Evolutionary conservation across 2,329 filamentous ascomycete species (phyloP), one percentile per base, ranked within the genome.

Genomic region (Ophiobolus disseminans): DNA sequence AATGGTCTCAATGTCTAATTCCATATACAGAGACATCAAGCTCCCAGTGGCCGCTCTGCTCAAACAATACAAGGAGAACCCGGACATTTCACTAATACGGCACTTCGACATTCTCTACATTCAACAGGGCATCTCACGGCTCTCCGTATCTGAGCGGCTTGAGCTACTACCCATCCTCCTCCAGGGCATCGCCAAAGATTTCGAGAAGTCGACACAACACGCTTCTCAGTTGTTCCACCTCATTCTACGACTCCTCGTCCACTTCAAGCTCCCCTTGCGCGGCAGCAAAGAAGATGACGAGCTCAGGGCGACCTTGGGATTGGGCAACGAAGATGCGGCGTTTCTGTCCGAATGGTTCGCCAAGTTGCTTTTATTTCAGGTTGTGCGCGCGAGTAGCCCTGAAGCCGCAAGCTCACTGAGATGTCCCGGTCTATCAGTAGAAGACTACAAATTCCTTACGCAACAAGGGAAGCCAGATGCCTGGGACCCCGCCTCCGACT

Each of bases 31-130:
- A 52, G 79, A 80, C 7, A 85, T 97, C 56, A 81, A 92, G 44
- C 78, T 99, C 5, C 94, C 94, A 0, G 91, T 97, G 10, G 82
- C 85, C n/a, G 85, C 86, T 13, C 80, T 99, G 14, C 74, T 97
- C 45, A 87, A 91, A 60, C 94, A 97, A 71, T 97, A 96, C 80
- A 96, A 95, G 72, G 84, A 89, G 17, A 85, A 84, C 28, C 80
- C 61, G 16, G 56, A 85, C 30, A 87, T 86, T 10, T 78, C 86
- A 1, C 80, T 97, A 28, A 85, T 99, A 57, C 87, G 90, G 55
- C 90, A 96, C 68, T 89, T 97, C 61, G 92, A 97, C 73, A 78
- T 97, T 31, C 81, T 89, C 14, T 96, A 96, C 68, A 88, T 97
- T 28, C 90, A 95, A 65, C 90, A 96, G 68, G 94, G 93, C 30